Base-by-base conservation (phyloP, 257 asterid genomes). In the Solanum bukasovii region DNA sequence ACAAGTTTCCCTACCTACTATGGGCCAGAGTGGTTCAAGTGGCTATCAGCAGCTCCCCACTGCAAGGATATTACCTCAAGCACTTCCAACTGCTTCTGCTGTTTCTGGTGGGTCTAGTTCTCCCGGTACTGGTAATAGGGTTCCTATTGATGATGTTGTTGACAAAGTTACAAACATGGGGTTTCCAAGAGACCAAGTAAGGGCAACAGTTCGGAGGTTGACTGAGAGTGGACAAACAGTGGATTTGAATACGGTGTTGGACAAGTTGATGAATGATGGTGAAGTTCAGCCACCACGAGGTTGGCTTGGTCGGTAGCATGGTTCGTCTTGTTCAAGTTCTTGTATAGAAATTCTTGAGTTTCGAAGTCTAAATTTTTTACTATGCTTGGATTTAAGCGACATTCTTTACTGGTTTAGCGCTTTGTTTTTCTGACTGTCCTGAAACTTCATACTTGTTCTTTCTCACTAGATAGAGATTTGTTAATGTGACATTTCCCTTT, bases 161-260 rank as follows among this genome's bases (percentile, higher is more conserved):
- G 99, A 96, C 86, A 96, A 94, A 86, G 99, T 97, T 68, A 95
- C 99, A 5, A 92, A 78, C 87, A 97, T 96, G 99, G 99, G 99
- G 84, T 97, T 97, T 89, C 77, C 99, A 33, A 95, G 98, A 90
- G 99, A 95, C 33, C 98, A 93, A 86, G 98, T 93, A 86, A 93
- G 95, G 92, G 98, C 96, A 67, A 93, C 98, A 9, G 99, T 96
- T 4, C 90, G 97, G 74, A 97, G 89, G 90, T 91, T 97, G 91
- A 97, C 98, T 11, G 99, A 96, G 89, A 94, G 92, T 40, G 99
- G 99, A n/a, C 99, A 97, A 78, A 88, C 99, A 1, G 98, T 96
- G 61, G 99, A 97, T 88, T 88, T 97, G 94, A 97, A 97, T 89
- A 86, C 93, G 29, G 99, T 97, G 49, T 87, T 97, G 90, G 99